Base-by-base conservation (phyloP, 441 rosid species). In the Adansonia rubrostipa region DNA sequence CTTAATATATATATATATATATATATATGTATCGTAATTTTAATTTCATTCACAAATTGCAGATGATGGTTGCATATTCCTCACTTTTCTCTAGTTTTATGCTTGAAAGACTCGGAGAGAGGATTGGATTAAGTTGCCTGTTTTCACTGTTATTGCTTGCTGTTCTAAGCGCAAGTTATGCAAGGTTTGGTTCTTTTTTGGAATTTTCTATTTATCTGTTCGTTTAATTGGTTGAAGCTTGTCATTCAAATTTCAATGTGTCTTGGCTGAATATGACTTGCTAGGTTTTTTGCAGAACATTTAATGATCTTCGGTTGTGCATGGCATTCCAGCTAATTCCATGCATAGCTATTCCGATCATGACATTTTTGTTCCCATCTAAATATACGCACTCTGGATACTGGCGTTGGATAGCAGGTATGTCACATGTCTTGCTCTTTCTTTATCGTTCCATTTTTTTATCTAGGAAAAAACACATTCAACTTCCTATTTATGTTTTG, bases 241-340 rank as follows among this genome's bases (percentile, higher is more conserved):
- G 11, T 22, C 53, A 20, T 81, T 76, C 71, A 82, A 82, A 65
- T 73, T 72, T 51, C 81, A 42, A 72, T 50, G 50, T 60, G 72
- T 75, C 81, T 82, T 61, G 78, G 76, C 84, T 84, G 82, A 84
- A 84, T 75, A 79, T 78, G 77, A 56, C 48, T 86, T 58, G 79
- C 78, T 80, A 85, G 92, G 36, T 33, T 84, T 91, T 84, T 90
- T 92, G 94, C 97, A 91, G 98, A 90, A 85, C 87, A 83, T 94
- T 92, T 90, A 92, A 91, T 81, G 97, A 94, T 87, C 92, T 92
- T 86, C 92, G 93, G 82, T 86, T 92, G 83, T 90, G 96, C 92
- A 85, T 91, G 91, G 86, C 89, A 89, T 92, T 90, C 94, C 95
- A 91, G 90, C 79, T 92, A 88, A 88, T 92, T 83, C 95, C 96